A percentile compares a stretch with the other conserved stretches of the same genome.
These are phyloP conservation scores for Saussurea involucrata DNA, from an alignment of 129 eudicot genomes.

Conservation along the genomic window DNA sequence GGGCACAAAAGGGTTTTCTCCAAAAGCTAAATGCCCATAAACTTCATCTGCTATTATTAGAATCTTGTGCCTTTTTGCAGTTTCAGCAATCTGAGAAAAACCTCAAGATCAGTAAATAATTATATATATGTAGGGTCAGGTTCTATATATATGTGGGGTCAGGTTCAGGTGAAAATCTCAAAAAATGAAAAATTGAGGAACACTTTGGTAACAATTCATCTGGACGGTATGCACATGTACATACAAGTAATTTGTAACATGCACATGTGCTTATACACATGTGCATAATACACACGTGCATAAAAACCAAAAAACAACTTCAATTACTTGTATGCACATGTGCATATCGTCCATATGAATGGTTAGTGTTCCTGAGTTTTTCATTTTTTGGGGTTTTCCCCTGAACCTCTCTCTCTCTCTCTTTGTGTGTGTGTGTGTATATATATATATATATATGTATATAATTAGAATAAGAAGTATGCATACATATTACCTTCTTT, in stretches of 20 bases:
- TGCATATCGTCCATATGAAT: not conserved
- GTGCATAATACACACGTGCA: not conserved
- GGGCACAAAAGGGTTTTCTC: conserved; percentile 79
- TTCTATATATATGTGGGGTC: too few species aligned
- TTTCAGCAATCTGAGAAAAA: conserved; percentile 68
- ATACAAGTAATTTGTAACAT: not conserved
- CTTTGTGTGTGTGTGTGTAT: too few species aligned
- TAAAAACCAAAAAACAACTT: too few species aligned
- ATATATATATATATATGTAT: too few species aligned
- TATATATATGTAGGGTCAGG: not conserved
- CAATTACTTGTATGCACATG: not conserved
- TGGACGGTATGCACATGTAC: too few species aligned
- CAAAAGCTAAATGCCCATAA: conserved; percentile 95
- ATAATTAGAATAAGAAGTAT: not conserved
- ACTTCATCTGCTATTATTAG: conserved; percentile 92
- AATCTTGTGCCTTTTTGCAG: conserved; percentile 62
- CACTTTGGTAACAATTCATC: too few species aligned
- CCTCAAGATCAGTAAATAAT: not conserved
- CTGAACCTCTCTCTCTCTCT: not conserved
- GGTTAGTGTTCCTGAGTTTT: too few species aligned
- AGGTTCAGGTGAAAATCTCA: not conserved
- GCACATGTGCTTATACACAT: not conserved
- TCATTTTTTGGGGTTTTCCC: not conserved
- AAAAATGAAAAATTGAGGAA: too few species aligned
- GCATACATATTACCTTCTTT: conserved; percentile 39